Base-by-base conservation (phyloP, 2,329 filamentous ascomycete genomes). In the Beauveria caledonica region DNA sequence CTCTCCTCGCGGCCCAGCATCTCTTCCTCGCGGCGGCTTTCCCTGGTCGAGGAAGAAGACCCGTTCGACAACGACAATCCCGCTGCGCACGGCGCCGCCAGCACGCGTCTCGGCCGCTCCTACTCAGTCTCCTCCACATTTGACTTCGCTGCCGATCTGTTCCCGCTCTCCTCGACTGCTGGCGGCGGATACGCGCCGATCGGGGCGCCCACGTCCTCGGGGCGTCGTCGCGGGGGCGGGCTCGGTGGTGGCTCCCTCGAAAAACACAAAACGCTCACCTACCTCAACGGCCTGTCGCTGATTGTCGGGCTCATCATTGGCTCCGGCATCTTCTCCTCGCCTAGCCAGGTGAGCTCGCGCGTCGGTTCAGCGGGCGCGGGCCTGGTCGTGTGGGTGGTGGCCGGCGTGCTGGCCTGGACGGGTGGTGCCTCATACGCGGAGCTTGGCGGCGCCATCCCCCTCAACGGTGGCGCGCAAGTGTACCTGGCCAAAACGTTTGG, bases 401-500 rank as follows among this genome's bases (percentile, higher is more conserved):
- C 93, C 3, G 93, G 93, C n/a, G 71, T 97, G 21, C 78, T 99
- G 63, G 93, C 93, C 1, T 99, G 94, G 93, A 99, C 94, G 0
- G 93, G 94, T 10, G 93, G 91, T 0, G 88, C 92, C 25, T 96
- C 91, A 67, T 99, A 96, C 74, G 94, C 94, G 4, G 94, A 99
- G 76, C 81, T 99, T 5, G 94, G 94, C 62, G 93, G 94, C 45
- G 92, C 94, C 0, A 97, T 99, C 64, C 94, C 94, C 6, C 77
- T 99, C 25, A 99, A 97, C 71, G 94, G 94, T 60, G 94, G 94
- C 5, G 84, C 94, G 17, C 94, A 97, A 73, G 87, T 95, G 2
- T 99, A 99, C 71, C 79, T 99, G 48, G 87, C 90, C 65, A 97
- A 97, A 76, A 99, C 96, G 62, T 96, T 97, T 73, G 93, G 93